Evolutionary conservation across 148 eudicot species (phyloP), one percentile per base, ranked within the genome.

Genomic region (Cornus kousa): DNA sequence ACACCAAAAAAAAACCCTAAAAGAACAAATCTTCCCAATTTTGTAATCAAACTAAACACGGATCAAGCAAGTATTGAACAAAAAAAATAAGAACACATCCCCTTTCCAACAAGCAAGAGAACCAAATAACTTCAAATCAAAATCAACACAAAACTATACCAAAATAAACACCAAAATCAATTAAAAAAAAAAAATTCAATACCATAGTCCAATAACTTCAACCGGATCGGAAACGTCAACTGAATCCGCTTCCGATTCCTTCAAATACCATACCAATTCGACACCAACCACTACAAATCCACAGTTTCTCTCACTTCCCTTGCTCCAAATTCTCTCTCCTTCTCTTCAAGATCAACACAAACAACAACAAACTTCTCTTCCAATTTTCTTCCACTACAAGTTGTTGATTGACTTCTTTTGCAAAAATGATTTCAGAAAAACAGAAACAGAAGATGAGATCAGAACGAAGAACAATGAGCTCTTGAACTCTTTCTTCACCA

Each of bases 141-240:
- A 43, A 73, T 50, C 84, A 72, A 65, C 67, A 46, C 66, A 80
- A 59, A 48, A 9, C 8, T 48, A 76, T 67, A 23, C 76, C 70
- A 67, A 77, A 62, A 55, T 28, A 17, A 73, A 74, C 23, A 67
- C 40, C 22, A 60, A 23, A 32, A 64, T 70, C 60, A 74, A 70
- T 17, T 3, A 74, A 62, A 17, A 22, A n/a, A n/a, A n/a, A n/a
- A n/a, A n/a, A n/a, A n/a, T n/a, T 39, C 70, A 64, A 50, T 88
- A 90, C 94, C 94, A 90, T 90, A 53, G 64, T 62, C 60, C 82
- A 67, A n/a, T 11, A 39, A 55, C 84, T 82, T 78, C 55, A 79
- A 81, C 80, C 78, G 80, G 87, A 90, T 87, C 94, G 74, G 86
- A 84, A 79, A 73, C 74, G 80, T 80, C 73, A 72, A 17, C 55